phyloP scores from a whole-genome alignment of 2,329 filamentous ascomycete species.

The Plenodomus tracheiphilus region DNA sequence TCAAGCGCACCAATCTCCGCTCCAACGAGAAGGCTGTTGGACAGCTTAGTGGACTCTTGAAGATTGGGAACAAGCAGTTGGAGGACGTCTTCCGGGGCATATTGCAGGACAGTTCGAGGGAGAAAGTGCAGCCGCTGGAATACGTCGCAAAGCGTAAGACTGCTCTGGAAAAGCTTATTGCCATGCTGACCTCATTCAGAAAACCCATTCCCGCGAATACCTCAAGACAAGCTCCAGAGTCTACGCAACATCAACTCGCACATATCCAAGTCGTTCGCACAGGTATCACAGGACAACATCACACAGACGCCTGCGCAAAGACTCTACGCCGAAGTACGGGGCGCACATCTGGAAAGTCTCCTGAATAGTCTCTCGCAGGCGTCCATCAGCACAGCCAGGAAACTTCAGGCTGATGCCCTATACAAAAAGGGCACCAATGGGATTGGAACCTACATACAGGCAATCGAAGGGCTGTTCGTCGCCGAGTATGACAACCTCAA shows the following conservation, averaged over 20 bases:
- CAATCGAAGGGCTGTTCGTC: constrained; percentile 82
- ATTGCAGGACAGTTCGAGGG: constrained; percentile 74
- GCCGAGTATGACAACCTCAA: constrained; percentile 92
- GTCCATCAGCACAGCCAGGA: constrained; percentile 75
- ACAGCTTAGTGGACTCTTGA: constrained; percentile 77
- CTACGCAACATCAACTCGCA: constrained; percentile 79
- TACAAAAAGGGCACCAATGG: constrained; percentile 90
- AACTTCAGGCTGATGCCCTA: constrained; percentile 73
- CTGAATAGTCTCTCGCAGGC: constrained; percentile 86
- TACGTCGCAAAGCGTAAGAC: constrained; percentile 82
- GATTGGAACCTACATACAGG: constrained; percentile 84
- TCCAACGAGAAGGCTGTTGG: constrained; percentile 87
- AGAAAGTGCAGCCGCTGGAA: constrained; percentile 80
- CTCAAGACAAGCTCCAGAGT: constrained; percentile 73
- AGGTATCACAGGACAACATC: constrained; percentile 49
- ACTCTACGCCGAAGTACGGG: constrained; percentile 83
- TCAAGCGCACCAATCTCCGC: constrained; percentile 86
- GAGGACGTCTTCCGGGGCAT: constrained; percentile 82
- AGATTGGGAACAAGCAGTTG: constrained; percentile 77
- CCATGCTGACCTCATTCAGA: constrained; percentile 45
- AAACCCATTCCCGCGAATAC: constrained; percentile 76
- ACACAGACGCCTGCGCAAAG: constrained; percentile 71
- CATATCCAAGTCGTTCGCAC: constrained; percentile 64
- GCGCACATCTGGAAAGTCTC: constrained; percentile 80
- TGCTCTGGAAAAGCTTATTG: not conserved